Percentiles rank a stretch among this genome's conserved stretches.
Conservation (phyloP, 352 stramenopile genomes). For the Globisporangium viniferum region DNA sequence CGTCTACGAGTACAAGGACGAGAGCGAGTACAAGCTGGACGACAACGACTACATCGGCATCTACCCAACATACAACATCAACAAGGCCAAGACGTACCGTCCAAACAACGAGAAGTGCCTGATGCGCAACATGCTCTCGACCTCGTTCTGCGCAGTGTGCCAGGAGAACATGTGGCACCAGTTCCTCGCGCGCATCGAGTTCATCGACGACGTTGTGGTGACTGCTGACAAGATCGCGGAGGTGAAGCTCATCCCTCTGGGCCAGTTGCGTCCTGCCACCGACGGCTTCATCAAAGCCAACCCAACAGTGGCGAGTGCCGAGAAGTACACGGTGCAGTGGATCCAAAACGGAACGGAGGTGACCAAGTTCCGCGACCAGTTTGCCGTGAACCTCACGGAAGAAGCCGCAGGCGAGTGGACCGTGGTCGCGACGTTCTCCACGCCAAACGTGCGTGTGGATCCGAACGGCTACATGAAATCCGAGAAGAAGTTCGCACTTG, state of each 20-base stretch:
- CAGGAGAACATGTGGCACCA: constrained; percentile 38
- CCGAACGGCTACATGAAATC: too few relatives aligned
- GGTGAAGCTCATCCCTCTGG: constrained; percentile 31
- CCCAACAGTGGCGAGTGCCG: neutral
- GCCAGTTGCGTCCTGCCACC: constrained; percentile 20
- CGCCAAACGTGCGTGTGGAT: too few relatives aligned
- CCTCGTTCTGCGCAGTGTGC: constrained; percentile 32
- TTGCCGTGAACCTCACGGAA: neutral
- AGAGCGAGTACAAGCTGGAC: constrained; percentile 23
- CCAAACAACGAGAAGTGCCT: constrained; percentile 35
- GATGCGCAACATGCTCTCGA: constrained; percentile 42
- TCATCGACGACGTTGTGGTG: constrained; percentile 28
- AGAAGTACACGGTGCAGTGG: neutral
- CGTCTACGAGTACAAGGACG: constrained; percentile 31
- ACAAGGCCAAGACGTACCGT: constrained; percentile 27
- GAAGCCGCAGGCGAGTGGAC: neutral
- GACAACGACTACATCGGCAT: constrained; percentile 25
- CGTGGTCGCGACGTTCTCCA: too few relatives aligned
- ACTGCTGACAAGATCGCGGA: constrained; percentile 9
- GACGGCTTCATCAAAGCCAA: constrained; percentile 11
- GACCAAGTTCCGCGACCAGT: neutral
- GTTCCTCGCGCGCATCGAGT: constrained; percentile 29
- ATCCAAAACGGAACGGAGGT: neutral
- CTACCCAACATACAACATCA: constrained; percentile 32
- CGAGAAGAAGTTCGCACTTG: too few relatives aligned